A percentile compares a stretch with the other conserved stretches of the same genome.
These are phyloP conservation scores for Actinomortierella ambigua DNA, from an alignment of 371 early-diverging fungal genomes.

Conservation along the genomic window DNA sequence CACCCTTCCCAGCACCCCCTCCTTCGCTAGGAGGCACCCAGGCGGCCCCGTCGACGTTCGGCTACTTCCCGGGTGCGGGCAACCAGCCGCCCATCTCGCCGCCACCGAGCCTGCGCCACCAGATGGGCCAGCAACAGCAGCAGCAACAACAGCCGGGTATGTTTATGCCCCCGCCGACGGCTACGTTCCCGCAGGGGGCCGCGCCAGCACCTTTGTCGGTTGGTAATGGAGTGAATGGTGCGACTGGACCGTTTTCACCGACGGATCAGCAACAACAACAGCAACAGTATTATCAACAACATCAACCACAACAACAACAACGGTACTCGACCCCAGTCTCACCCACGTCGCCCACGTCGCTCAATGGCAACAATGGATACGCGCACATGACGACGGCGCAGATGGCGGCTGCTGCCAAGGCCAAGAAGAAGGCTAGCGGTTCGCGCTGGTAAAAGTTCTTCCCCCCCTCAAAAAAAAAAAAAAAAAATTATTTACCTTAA, in stretches of 20 bases:
- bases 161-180: no score
- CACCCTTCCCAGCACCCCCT: constrained; percentile 34
- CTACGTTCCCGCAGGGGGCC: no score
- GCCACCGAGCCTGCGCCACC: constrained; percentile 25
- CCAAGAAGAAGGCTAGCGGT: constrained; percentile 39
- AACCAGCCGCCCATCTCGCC: constrained; percentile 43
- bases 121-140: constrained; percentile 8
- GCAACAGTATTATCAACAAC: constrained; percentile 4
- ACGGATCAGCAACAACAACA: constrained; percentile 8
- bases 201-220: no score
- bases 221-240: no score
- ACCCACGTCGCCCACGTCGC: neutral
- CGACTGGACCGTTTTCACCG: no score
- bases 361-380: constrained; percentile 8
- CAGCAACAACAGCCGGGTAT: neutral
- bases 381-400: constrained; percentile 33
- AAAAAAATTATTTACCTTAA: no score
- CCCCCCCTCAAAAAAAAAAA: no score
- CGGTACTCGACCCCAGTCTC: neutral
- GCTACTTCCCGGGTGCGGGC: constrained; percentile 34
- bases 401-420: constrained; percentile 28
- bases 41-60: constrained; percentile 14
- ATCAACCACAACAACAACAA: constrained; percentile 6
- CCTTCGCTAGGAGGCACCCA: constrained; percentile 13
- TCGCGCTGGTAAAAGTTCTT: constrained; percentile 23